phyloP scores from a whole-genome alignment of 2,329 filamentous ascomycete genomes.

The Cladosporium halotolerans region DNA sequence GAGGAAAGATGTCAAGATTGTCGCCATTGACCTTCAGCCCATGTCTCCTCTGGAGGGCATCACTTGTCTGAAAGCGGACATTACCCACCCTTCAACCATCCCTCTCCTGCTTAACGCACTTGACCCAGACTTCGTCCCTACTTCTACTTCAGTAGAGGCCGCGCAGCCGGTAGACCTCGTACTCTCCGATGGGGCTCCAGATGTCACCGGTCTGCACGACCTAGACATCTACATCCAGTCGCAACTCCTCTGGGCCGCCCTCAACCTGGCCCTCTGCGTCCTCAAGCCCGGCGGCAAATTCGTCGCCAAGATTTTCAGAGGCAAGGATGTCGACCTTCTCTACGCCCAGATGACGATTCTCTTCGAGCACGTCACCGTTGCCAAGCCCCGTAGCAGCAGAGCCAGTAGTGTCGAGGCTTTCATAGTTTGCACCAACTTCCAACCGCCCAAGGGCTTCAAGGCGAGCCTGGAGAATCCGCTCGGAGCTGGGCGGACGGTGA shows the following conservation, averaged over 20 bases:
- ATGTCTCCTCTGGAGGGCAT: slow-evolving; percentile 93
- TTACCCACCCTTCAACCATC: slow-evolving; percentile 93
- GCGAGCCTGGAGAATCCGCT: slow-evolving; percentile 71
- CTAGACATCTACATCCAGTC: slow-evolving; percentile 97
- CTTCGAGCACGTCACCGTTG: slow-evolving; percentile 79
- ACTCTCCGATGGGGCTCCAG: slow-evolving; percentile 88
- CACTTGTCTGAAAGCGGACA: slow-evolving; percentile 85
- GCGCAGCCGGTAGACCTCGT: slow-evolving; percentile 84
- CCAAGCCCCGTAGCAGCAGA: slow-evolving; percentile 89
- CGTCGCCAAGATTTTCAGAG: slow-evolving; percentile 95
- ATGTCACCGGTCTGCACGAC: slow-evolving; percentile 94
- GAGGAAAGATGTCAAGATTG: slow-evolving; percentile 69
- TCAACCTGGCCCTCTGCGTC: slow-evolving; percentile 89
- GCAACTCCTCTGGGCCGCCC: slow-evolving; percentile 85
- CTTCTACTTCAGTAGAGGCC: slow-evolving; percentile 38
- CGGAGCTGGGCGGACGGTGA: slow-evolving; percentile 54
- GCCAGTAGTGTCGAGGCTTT: slow-evolving; percentile 96
- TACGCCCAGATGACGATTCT: slow-evolving; percentile 91
- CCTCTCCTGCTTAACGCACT: slow-evolving; percentile 80
- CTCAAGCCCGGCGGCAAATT: slow-evolving; percentile 91
- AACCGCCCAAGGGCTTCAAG: slow-evolving; percentile 68
- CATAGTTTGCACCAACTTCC: slow-evolving; percentile 87
- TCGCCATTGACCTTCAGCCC: slow-evolving; percentile 90
- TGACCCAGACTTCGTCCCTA: slow-evolving; percentile 55
- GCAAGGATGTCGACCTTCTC: slow-evolving; percentile 88